Evolutionary conservation across 2,329 filamentous ascomycete genomes (phyloP), one percentile per base, ranked within the genome.

Genomic region (Domatiomyces catenatus): DNA sequence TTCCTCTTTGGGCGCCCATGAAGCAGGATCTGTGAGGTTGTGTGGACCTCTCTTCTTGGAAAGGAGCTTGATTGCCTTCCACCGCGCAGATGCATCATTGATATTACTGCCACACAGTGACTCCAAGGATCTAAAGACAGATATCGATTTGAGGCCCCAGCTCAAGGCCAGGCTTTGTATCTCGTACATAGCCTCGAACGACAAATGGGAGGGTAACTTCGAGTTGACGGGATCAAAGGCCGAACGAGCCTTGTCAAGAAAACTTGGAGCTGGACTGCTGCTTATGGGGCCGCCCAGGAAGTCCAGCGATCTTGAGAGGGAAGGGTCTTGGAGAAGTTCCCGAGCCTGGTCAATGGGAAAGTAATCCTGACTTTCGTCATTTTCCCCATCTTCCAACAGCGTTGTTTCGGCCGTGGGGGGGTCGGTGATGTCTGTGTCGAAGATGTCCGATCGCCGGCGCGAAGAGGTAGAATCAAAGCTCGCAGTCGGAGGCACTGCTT

Each of bases 321-420:
- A 18, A 10, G 19, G 20, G 46, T 58, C 53, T 47, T 49, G 22
- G 17, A 55, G 32, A 2, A 52, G 15, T 17, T 53, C 54, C 5
- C 46, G 19, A 22, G 39, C 42, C 28, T 57, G 55, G 44, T 57
- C 51, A 5, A 53, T 57, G 10, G 57, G 54, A 22, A 56, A 55
- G 6, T 52, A 20, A 18, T 57, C 49, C 39, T 52, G 51, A 8
- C 50, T 50, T 12, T 51, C 50, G 26, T 51, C 47, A 7, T 17
- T 36, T 22, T 53, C 19, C 5, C 18, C 32, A 8, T 50, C 50
- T 17, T 28, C 46, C 15, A 49, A 22, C 2, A 49, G 42, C 22
- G 46, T 18, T 17, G 46, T 44, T 7, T 26, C 47, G 19, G 50
- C 46, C 8, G 46, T 45, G 43, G n/a, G 15, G 17, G 18, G 22